Base-by-base conservation (phyloP, 306 rosid species). In the Echinosophora koreensis region DNA sequence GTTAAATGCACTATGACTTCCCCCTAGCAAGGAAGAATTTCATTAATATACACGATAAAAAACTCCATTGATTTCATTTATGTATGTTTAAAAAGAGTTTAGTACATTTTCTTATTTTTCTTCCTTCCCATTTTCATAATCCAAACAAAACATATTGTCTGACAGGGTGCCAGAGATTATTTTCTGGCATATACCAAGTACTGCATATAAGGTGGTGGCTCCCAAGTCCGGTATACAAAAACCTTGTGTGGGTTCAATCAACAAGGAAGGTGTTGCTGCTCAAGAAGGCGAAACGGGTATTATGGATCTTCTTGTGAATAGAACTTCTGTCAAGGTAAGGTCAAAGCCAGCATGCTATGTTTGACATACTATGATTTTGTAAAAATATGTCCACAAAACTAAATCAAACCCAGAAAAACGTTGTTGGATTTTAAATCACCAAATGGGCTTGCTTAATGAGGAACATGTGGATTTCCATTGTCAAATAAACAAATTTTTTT, bases 101-200 rank as follows among this genome's bases (percentile, higher is more conserved):
- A 3, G 61, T 10, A 1, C 55, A 8, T 67, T 42, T 66, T 67
- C 42, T 28, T 71, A 46, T 15, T 59, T 27, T 38, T 37, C 17
- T 34, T 15, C 18, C 51, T 30, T 63, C 9, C 3, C 12, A 61
- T 56, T 51, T 70, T 52, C 28, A 32, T 83, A 63, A 68, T 69
- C 74, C 34, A 78, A 61, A 61, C 39, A 54, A 32, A 47, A 12
- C 79, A 28, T 70, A 39, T 55, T 74, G 44, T 55, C 13, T 66
- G 83, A 68, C 90, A 94, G 97, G 44, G 89, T 89, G 35, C 89
- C 93, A 1, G 98, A 94, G 94, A 84, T 94, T 56, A 66, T 90
- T 35, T 94, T 94, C 74, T 94, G 98, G 98, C 98, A 94, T 59
- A 90, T 94, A 79, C 96, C 98, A 66, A 92, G 93, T 84, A 56